These are phyloP conservation scores for Allium fistulosum DNA, from an alignment of 106 monocot species.

Conservation along the genomic window DNA sequence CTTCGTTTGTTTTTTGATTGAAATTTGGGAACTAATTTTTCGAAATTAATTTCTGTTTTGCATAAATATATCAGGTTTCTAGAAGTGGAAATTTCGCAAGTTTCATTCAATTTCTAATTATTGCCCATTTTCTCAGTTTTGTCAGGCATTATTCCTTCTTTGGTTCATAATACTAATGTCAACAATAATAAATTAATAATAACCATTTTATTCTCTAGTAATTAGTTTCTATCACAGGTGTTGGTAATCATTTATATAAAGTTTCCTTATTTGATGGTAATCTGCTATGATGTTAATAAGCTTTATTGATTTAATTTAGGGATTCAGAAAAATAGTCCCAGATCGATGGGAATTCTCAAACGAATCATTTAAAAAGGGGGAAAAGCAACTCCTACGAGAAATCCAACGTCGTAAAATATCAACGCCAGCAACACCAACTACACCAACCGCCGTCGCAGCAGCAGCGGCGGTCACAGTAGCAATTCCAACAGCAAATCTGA, in stretches of 20 bases:
- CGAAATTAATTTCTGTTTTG: too few relatives aligned
- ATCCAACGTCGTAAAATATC: slow-evolving; percentile 67
- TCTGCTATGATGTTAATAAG: not conserved
- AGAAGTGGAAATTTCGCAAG: too few relatives aligned
- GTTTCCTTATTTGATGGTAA: not conserved
- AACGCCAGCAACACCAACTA: slow-evolving; percentile 1
- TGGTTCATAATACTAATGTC: too few relatives aligned
- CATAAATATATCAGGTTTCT: too few relatives aligned
- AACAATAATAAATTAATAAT: too few relatives aligned
- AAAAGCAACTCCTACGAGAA: slow-evolving; percentile 58
- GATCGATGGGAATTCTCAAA: slow-evolving; percentile 93
- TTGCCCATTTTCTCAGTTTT: too few relatives aligned
- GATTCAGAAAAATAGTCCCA: slow-evolving; percentile 75
- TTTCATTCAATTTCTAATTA: too few relatives aligned
- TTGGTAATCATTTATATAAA: not conserved
- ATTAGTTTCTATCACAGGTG: too few relatives aligned
- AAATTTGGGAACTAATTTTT: too few relatives aligned
- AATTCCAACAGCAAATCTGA: not conserved
- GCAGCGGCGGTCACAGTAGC: not conserved
- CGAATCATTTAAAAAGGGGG: slow-evolving; percentile 66
- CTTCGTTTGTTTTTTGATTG: not conserved
- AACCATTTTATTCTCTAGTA: too few relatives aligned
- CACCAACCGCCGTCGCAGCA: not conserved
- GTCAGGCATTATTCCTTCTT: too few relatives aligned
- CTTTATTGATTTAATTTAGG: slow-evolving; percentile 27